Percentiles rank a stretch among this genome's conserved stretches.
Conservation (phyloP, 2,329 filamentous ascomycete genomes). For the Colletotrichum tamarilloi region DNA sequence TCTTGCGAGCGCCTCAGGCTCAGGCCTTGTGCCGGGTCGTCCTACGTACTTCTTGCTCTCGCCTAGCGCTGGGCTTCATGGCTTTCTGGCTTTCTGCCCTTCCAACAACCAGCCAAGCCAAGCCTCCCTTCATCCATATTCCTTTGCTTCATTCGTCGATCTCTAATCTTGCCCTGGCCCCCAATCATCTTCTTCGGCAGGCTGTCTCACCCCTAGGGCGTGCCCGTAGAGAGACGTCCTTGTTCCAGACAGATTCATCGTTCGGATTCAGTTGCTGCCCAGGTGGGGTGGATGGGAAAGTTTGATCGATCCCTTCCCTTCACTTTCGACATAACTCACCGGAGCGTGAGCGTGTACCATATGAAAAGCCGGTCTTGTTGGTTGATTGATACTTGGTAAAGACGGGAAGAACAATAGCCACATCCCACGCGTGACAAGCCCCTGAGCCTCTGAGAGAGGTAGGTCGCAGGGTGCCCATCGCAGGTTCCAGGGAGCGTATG, state of each 20-base stretch:
- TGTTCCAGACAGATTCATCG: constrained; percentile 31
- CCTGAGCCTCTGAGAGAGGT: no score
- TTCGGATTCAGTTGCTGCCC: constrained; percentile 18
- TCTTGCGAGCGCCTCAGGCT: constrained; percentile 30
- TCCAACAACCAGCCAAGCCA: constrained; percentile 15
- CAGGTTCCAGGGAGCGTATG: background rate
- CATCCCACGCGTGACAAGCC: background rate
- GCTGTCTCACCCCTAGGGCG: constrained; percentile 3
- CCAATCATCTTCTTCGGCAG: constrained; percentile 7
- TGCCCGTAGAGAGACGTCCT: constrained; percentile 1
- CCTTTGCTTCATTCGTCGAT: constrained; percentile 18
- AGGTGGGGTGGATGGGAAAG: constrained; percentile 19
- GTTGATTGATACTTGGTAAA: background rate
- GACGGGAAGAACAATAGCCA: background rate
- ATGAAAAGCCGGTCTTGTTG: background rate
- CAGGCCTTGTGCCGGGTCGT: constrained; percentile 18
- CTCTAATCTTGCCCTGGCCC: background rate
- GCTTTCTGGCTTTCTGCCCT: constrained; percentile 18
- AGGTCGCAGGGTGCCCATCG: background rate
- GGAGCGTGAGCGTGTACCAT: background rate
- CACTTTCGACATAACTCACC: background rate
- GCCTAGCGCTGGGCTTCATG: background rate
- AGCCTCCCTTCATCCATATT: constrained; percentile 11
- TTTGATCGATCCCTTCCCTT: constrained; percentile 7
- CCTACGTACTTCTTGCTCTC: constrained; percentile 10